Evolutionary conservation across 257 asterid genomes (phyloP).

Genomic region (Solanum pimpinellifolium): DNA sequence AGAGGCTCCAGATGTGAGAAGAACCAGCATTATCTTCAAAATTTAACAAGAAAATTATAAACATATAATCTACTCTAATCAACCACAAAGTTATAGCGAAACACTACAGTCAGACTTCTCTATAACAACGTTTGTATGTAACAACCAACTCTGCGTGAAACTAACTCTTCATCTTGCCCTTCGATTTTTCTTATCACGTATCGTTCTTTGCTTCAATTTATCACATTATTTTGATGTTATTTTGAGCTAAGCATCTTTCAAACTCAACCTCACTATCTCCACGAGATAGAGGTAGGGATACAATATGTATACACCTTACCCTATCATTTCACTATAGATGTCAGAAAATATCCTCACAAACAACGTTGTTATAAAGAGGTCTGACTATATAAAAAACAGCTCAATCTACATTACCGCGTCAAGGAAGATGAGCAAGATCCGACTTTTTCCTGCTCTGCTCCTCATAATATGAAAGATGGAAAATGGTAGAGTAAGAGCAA

Average conservation of each 20-base stretch:
- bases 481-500: slow-evolving; percentile 50
- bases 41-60: no score
- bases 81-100: not conserved
- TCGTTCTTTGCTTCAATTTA: no score
- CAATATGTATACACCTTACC: not conserved
- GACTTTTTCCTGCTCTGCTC: slow-evolving; percentile 43
- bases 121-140: not conserved
- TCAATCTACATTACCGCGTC: slow-evolving; percentile 11
- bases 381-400: not conserved
- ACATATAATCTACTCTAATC: not conserved
- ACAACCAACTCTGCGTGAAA: not conserved
- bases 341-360: not conserved
- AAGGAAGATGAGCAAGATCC: slow-evolving; percentile 36
- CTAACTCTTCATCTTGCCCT: not conserved
- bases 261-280: not conserved
- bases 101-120: not conserved
- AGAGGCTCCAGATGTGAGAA: slow-evolving; percentile 57
- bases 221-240: not conserved
- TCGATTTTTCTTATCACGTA: no score
- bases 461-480: slow-evolving; percentile 53
- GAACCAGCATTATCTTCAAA: slow-evolving; percentile 43
- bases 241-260: not conserved
- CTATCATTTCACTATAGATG: not conserved
- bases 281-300: not conserved
- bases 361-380: not conserved